Conservation (phyloP, 805 yeast genomes). For the Saitoella complicata region DNA sequence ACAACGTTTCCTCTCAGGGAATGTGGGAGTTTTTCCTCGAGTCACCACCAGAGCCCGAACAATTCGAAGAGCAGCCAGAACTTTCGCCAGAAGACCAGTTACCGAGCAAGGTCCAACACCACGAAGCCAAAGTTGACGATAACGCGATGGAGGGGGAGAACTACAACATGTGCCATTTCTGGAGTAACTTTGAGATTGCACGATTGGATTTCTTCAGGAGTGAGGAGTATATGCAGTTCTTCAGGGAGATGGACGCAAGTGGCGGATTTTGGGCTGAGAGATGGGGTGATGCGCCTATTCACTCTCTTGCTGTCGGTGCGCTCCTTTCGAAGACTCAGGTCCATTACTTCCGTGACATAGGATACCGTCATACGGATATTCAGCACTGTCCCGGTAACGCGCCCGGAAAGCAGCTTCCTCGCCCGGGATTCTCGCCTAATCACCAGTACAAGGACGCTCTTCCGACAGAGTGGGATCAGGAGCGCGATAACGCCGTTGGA, state of each 20-base stretch:
- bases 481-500: constrained; percentile 42
- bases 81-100: not conserved
- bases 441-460: constrained; percentile 20
- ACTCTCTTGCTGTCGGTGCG: constrained; percentile 72
- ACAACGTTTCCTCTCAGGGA: constrained; percentile 35
- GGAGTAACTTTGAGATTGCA: constrained; percentile 85
- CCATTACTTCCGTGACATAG: constrained; percentile 86
- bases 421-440: constrained; percentile 22
- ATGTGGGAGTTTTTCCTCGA: constrained; percentile 54
- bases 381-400: constrained; percentile 73
- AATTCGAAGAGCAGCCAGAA: not conserved
- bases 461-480: constrained; percentile 26
- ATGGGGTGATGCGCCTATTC: constrained; percentile 98
- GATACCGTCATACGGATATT: constrained; percentile 66
- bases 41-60: constrained; percentile 3
- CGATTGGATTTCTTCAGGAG: constrained; percentile 58
- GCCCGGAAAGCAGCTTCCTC: constrained; percentile 31
- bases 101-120: constrained; percentile 2
- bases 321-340: constrained; percentile 50
- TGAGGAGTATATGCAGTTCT: constrained; percentile 47
- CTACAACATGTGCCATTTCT: constrained; percentile 76
- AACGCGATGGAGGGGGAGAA: constrained; percentile 52
- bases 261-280: constrained; percentile 84
- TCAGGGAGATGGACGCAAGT: constrained; percentile 45
- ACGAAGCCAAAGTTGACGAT: constrained; percentile 18